Base-by-base conservation (phyloP, 768 basidiomycete species). In the Obba rivulosa region DNA sequence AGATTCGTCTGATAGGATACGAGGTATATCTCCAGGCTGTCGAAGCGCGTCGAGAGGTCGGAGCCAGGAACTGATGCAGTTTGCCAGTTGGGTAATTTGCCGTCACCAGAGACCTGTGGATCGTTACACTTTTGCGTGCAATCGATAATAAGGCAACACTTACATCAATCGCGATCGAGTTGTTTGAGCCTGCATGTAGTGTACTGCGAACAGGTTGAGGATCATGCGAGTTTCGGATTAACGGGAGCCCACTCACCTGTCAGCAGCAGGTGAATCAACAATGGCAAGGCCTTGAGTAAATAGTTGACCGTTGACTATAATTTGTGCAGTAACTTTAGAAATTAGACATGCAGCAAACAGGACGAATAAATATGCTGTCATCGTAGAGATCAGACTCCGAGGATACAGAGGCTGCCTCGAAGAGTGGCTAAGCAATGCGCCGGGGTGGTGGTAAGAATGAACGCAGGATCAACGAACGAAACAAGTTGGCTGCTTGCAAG, bases 21-120 rank as follows among this genome's bases (percentile, higher is more conserved):
- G 28, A 77, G 66, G 52, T 70, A 78, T 16, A 78, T 67, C 44
- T 75, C 69, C 20, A 78, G 60, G 16, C 60, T 60, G 50, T 71
- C 66, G 56, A 65, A 73, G 38, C 65, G 60, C 1, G 71, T 74
- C 0, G 66, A 46, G 8, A 65, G 53, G 21, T 54, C 58, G 7
- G 73, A 72, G 45, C 59, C 62, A 4, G 71, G 69, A 5, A 57
- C 50, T 22, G 62, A 59, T n/a, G 70, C 68, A 37, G 45, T 53
- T 20, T 65, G 48, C 28, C 28, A 31, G 28, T 31, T 13, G 31
- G 67, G 61, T 11, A 77, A 62, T 37, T 71, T 67, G 18, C 75
- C 75, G 55, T 77, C 63, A 3, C 75, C 76, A 24, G 75, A 76
- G 1, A 77, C 53, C 66, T 69, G 41, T 13, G 0, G 40, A n/a